Evolutionary conservation across 164 flowering plant species (phyloP).

Genomic region (Litsea cubeba): DNA sequence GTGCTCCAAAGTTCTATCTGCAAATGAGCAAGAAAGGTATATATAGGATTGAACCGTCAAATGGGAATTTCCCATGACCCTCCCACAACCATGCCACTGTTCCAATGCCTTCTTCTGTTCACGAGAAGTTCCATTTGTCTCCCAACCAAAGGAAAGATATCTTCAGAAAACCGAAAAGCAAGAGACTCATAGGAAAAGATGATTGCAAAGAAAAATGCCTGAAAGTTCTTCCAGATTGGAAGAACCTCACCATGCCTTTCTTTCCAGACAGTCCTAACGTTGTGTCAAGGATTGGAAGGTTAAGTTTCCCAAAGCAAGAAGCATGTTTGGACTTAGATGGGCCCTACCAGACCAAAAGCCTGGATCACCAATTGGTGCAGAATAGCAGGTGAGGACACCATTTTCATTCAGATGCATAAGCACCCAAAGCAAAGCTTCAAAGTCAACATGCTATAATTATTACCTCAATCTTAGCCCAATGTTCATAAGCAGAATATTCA

Average conservation of each 20-base stretch:
- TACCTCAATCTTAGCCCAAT: constrained; percentile 99
- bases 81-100: no score
- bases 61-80: no score
- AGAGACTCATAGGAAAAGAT: no score
- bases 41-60: no score
- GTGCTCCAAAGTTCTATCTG: background rate
- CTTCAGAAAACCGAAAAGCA: no score
- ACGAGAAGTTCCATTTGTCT: background rate
- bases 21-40: background rate
- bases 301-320: background rate
- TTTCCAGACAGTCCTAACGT: no score
- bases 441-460: background rate
- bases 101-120: background rate
- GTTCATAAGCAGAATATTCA: constrained; percentile 85
- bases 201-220: no score
- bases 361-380: background rate
- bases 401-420: background rate
- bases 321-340: background rate
- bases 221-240: no score
- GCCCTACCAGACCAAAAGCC: background rate
- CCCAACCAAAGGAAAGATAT: background rate
- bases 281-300: background rate
- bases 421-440: background rate
- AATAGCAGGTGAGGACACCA: background rate
- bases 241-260: no score